Base-by-base conservation (phyloP, 2,329 filamentous ascomycete genomes). In the Hypoxylon sp. region DNA sequence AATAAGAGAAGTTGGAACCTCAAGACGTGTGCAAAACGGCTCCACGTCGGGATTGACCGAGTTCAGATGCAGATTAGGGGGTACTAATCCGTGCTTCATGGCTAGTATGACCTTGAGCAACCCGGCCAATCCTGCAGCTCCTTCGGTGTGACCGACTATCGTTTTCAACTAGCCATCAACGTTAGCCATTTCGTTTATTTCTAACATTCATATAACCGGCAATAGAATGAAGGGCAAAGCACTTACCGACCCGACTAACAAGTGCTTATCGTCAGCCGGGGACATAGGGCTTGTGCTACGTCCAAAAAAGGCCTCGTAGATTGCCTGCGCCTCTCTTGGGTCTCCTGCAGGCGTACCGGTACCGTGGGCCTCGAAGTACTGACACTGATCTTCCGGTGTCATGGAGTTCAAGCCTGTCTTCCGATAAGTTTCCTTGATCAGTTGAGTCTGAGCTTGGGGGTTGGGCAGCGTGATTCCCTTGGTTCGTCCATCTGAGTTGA, bases 381-480 rank as follows among this genome's bases (percentile, higher is more conserved):
- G 83, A 55, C 80, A 82, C 7, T 79, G 78, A 50, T 83, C 79
- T 2, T 73, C 62, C 0, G 75, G 72, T 6, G 53, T 53, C 2
- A 27, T 47, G 0, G 78, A 69, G 57, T 85, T 78, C 1, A 84
- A 77, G 1, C 81, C 86, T 0, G 84, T 77, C 4, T 74, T 76
- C 1, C 47, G 62, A 69, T 88, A 88, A 0, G 83, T 84, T 5
- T 77, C 75, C 44, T 75, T 76, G 62, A 87, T 87, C 0, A 87
- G 72, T 0, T 60, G 65, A 0, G 79, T 77, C 71, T 88, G 86
- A 0, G 84, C 82, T 2, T 74, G 61, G 0, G 77, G 73, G 56
- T 79, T 87, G 0, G 88, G 88, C 75, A 87, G 81, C 0, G 87
- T 89, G 63, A 89, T 84, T 0, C 87, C 87, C n/a, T 77, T 44